Conservation (phyloP, 2,329 filamentous ascomycete species). For the Arthrobotrys musiformis region DNA sequence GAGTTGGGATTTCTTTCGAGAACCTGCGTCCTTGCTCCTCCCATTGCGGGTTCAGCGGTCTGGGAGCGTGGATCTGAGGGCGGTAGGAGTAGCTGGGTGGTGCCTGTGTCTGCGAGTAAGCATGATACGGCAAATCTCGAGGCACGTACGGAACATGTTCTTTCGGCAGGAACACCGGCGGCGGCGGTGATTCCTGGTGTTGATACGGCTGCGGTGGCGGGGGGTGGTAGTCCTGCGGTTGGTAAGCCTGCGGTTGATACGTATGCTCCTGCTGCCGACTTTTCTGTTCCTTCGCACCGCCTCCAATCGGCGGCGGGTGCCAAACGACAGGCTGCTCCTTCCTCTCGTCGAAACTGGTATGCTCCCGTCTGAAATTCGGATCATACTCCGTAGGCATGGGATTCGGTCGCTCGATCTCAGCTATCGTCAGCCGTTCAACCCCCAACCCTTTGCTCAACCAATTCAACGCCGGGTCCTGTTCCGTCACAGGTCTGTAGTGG, state of each 20-base stretch:
- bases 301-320: slow-evolving; percentile 55
- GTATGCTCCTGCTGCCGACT: slow-evolving; percentile 58
- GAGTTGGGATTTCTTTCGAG: slow-evolving; percentile 55
- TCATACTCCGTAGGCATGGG: slow-evolving; percentile 50
- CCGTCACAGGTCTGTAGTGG: slow-evolving; percentile 72
- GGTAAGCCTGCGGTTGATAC: slow-evolving; percentile 41
- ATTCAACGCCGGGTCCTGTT: slow-evolving; percentile 43
- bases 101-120: slow-evolving; percentile 59
- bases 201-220: slow-evolving; percentile 57
- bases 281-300: slow-evolving; percentile 59
- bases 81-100: slow-evolving; percentile 58
- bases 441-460: slow-evolving; percentile 64
- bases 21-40: slow-evolving; percentile 46
- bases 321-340: slow-evolving; percentile 48
- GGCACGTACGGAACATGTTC: slow-evolving; percentile 53
- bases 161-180: slow-evolving; percentile 36
- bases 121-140: slow-evolving; percentile 44
- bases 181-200: slow-evolving; percentile 1
- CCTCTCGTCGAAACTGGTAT: slow-evolving; percentile 56
- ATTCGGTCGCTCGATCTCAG: slow-evolving; percentile 31
- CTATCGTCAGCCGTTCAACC: slow-evolving; percentile 47
- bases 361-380: slow-evolving; percentile 51
- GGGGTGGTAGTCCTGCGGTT: slow-evolving; percentile 38
- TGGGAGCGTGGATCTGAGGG: slow-evolving; percentile 27
- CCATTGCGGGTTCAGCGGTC: slow-evolving; percentile 34